Conservation (phyloP, 352 stramenopile species). For the Phytophthora ohioensis region DNA sequence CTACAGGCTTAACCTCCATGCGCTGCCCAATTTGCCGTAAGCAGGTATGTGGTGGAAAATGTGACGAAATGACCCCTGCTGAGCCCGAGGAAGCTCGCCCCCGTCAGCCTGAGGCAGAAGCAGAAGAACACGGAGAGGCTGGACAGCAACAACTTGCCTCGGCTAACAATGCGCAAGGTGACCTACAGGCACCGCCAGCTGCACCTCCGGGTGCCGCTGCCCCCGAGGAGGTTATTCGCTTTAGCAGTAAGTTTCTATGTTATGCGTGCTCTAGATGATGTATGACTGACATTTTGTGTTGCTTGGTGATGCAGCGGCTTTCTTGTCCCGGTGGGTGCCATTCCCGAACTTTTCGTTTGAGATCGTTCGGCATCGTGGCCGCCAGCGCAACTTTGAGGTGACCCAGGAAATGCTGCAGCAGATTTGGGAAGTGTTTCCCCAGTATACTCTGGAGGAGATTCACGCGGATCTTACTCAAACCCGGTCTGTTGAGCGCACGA, state of each 20-base stretch:
- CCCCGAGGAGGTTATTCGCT: constrained; percentile 70
- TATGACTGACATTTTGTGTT: constrained; percentile 26
- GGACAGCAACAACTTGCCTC: constrained; percentile 13
- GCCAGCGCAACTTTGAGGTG: constrained; percentile 51
- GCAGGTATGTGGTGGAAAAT: constrained; percentile 59
- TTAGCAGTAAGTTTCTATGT: constrained; percentile 71
- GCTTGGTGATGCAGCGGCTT: constrained; percentile 52
- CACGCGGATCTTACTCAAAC: constrained; percentile 60
- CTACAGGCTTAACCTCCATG: constrained; percentile 38
- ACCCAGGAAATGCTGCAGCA: constrained; percentile 78
- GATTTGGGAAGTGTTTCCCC: constrained; percentile 80
- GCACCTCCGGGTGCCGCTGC: constrained; percentile 18
- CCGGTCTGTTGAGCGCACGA: constrained; percentile 71
- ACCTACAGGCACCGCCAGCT: constrained; percentile 16
- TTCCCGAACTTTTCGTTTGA: constrained; percentile 83
- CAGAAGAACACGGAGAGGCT: constrained; percentile 7
- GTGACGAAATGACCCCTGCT: constrained; percentile 13
- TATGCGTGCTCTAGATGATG: constrained; percentile 8
- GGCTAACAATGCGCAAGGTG: constrained; percentile 16
- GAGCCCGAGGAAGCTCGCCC: constrained; percentile 9
- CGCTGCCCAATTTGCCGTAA: constrained; percentile 75
- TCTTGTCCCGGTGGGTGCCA: constrained; percentile 73
- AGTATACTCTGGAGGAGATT: constrained; percentile 70
- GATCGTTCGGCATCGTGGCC: constrained; percentile 64
- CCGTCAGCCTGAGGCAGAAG: constrained; percentile 29